Evolutionary conservation across 2,329 filamentous ascomycete genomes (phyloP), one percentile per base, ranked within the genome.

Genomic region (Stagonosporopsis vannaccii): DNA sequence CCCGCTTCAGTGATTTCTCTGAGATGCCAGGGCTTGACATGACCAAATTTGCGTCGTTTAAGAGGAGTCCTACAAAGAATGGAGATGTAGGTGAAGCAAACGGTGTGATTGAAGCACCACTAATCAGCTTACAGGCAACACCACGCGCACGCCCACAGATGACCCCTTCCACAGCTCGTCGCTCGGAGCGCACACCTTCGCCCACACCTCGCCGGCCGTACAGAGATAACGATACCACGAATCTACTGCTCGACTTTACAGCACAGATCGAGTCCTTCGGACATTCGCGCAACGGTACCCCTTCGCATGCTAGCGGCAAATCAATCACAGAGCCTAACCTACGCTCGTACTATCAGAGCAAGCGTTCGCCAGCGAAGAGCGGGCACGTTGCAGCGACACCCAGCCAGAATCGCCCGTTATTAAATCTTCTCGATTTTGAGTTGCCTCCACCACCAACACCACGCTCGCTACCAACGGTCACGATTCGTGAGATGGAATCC

Each of bases 371-470:
- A 22, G 69, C 66, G 8, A 74, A 74, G 41, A 67, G 64, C 39
- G 62, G 62, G 30, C 52, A 63, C 40, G 62, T 71, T 12, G 67
- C 70, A n/a, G 54, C 63, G n/a, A 74, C 70, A 22, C 73, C 72
- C 41, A 62, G 61, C 35, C 70, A 72, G 25, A 71, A 66, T 36
- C 69, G 72, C 6, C 69, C 73, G 7, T 60, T 74, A 40, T 43
- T 75, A 43, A 74, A 75, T 37, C 60, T 75, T 4, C 85, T 96
- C 42, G 92, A 96, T 76, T 95, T 96, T 72, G 95, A 98, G 68
- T 90, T 98, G 9, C 92, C 93, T n/a, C 92, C 94, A 0, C 87
- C 92, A 65, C 92, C 94, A 2, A 98, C 95, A 0, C 95, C 95
- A 13, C 88, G 94, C 59, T 97, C 92, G 51, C 85, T 98, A 33